phyloP scores from a whole-genome alignment of 805 yeast species.

The Metschnikowia rubicola region DNA sequence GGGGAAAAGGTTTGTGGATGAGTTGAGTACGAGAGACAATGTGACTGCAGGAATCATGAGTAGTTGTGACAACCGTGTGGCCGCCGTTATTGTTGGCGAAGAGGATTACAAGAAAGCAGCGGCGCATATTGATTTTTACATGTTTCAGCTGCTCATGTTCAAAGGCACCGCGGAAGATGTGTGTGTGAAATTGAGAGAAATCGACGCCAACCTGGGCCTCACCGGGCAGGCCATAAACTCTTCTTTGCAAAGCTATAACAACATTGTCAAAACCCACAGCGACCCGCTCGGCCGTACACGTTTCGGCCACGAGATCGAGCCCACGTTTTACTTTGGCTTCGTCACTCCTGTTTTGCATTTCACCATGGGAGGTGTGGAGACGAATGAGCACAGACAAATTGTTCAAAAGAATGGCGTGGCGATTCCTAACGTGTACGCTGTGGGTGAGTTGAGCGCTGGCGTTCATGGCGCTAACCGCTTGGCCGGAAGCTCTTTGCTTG shows the following conservation, averaged over 20 bases:
- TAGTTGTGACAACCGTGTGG: conserved; percentile 17
- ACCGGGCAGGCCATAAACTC: not conserved
- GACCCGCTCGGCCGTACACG: conserved; percentile 36
- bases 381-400: conserved; percentile 20
- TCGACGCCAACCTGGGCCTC: not conserved
- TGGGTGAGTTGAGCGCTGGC: conserved; percentile 69
- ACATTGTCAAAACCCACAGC: conserved; percentile 9
- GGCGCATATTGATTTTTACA: conserved; percentile 51
- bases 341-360: conserved; percentile 50
- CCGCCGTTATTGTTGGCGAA: conserved; percentile 32
- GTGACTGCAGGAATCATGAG: conserved; percentile 44
- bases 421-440: conserved; percentile 52
- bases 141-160: conserved; percentile 24
- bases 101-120: conserved; percentile 43
- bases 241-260: not conserved
- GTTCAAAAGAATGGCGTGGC: conserved; percentile 23
- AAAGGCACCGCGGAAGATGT: conserved; percentile 23
- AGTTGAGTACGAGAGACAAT: conserved; percentile 49
- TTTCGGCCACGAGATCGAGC: conserved; percentile 23
- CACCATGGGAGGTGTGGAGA: conserved; percentile 28
- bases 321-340: conserved; percentile 40
- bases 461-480: conserved; percentile 63
- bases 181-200: conserved; percentile 6
- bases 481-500: conserved; percentile 55
- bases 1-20: conserved; percentile 53